Conservation (phyloP, 2,329 filamentous ascomycete species). For the Stachybotrys chartarum region DNA sequence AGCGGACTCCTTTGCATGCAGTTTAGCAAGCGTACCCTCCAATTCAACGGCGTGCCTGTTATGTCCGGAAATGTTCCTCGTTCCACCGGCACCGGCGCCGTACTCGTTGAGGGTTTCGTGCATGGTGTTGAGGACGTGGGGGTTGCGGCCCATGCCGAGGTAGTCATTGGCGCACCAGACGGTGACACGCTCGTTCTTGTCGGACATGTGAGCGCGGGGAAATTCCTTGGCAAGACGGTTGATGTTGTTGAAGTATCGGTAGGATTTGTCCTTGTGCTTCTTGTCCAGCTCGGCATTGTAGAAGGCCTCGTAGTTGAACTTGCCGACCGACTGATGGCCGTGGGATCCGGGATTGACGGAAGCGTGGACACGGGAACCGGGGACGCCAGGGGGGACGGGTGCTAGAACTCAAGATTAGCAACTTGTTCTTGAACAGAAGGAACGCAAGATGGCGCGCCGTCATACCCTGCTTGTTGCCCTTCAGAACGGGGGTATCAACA, state of each 20-base stretch:
- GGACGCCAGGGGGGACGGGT: slow-evolving; percentile 14
- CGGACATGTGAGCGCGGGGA: slow-evolving; percentile 85
- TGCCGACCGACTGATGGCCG: slow-evolving; percentile 30
- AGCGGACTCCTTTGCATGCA: slow-evolving; percentile 87
- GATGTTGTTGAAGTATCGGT: slow-evolving; percentile 99
- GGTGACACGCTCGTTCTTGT: slow-evolving; percentile 76
- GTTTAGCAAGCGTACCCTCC: slow-evolving; percentile 73
- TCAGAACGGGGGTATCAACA: slow-evolving; percentile 53
- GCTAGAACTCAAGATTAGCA: slow-evolving; percentile 7
- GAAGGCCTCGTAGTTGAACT: slow-evolving; percentile 88
- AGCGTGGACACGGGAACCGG: neutral
- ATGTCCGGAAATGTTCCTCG: slow-evolving; percentile 95
- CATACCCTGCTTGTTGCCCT: slow-evolving; percentile 21
- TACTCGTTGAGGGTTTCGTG: slow-evolving; percentile 92
- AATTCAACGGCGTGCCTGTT: slow-evolving; percentile 88
- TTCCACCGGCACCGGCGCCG: slow-evolving; percentile 90
- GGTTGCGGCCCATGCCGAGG: slow-evolving; percentile 92
- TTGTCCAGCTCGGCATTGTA: slow-evolving; percentile 87
- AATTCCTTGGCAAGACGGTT: slow-evolving; percentile 96
- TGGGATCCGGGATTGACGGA: neutral
- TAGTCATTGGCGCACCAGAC: slow-evolving; percentile 99
- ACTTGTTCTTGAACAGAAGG: neutral
- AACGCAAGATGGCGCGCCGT: neutral
- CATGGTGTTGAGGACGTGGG: slow-evolving; percentile 81
- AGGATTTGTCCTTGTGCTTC: slow-evolving; percentile 99